A percentile compares a stretch with the other conserved stretches of the same genome.
Conservation (phyloP, 1,139 yeast species). For the Nakaseomyces bracarensis region DNA sequence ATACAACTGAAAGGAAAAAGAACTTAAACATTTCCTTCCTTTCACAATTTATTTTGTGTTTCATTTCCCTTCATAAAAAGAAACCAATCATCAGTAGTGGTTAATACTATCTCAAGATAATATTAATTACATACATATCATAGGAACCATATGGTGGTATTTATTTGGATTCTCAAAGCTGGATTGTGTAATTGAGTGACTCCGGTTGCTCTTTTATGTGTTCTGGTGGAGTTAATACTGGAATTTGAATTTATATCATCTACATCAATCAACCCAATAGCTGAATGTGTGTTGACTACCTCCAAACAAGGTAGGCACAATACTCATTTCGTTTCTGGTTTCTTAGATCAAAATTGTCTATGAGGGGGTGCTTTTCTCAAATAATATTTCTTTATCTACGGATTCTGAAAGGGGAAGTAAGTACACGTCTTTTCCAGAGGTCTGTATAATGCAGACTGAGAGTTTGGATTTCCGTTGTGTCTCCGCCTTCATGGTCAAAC, state of each 20-base stretch:
- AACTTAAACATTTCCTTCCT: background rate
- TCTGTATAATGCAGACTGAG: conserved; percentile 29
- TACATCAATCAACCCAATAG: conserved; percentile 31
- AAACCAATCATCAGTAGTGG: conserved; percentile 35
- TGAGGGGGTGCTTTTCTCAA: conserved; percentile 23
- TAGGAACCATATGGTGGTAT: conserved; percentile 45
- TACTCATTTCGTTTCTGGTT: conserved; percentile 68
- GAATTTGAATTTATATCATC: conserved; percentile 20
- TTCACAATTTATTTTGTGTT: background rate
- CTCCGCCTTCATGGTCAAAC: conserved; percentile 19
- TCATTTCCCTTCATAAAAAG: conserved; percentile 15
- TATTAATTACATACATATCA: conserved; percentile 35
- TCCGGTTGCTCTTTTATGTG: background rate
- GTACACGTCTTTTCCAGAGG: conserved; percentile 31
- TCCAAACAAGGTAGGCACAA: conserved; percentile 47
- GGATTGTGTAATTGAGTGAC: background rate
- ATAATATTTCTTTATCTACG: too few relatives aligned
- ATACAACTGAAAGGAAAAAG: background rate
- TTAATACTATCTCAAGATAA: conserved; percentile 36
- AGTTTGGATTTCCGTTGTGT: conserved; percentile 33
- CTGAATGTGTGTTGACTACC: conserved; percentile 33
- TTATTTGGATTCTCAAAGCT: conserved; percentile 22
- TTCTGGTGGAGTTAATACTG: conserved; percentile 30
- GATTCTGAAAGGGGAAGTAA: conserved; percentile 15
- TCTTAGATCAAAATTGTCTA: conserved; percentile 45